Evolutionary conservation across 192 early-diverging fungal species (phyloP), one percentile per base, ranked within the genome.

Genomic region (Jimgerdemannia lactiflua): DNA sequence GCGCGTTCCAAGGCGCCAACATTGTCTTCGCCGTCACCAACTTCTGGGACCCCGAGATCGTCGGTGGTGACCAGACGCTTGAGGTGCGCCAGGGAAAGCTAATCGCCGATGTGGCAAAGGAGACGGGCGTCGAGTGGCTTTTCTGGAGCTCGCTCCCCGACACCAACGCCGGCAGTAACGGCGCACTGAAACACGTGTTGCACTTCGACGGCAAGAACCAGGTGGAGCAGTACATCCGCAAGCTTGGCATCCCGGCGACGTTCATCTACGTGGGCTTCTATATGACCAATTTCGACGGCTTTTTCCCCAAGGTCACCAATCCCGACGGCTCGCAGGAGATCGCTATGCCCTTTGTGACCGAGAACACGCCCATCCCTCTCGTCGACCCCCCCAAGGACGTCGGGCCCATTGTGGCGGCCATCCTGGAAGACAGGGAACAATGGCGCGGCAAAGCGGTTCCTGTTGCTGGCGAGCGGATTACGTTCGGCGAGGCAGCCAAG

Each of bases 41-140:
- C 41, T 71, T 71, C 39, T 71, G 70, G 70, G 70, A 71, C 64
- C 70, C 70, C 20, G 70, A 71, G 29, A 71, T 71, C 29, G 39
- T 71, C 29, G 70, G 70, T 20, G 64, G 64, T 43, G 70, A 71
- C 8, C 4, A 14, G 44, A 71, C 39, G 20, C 43, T 71, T 1
- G 70, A 71, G 64, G 70, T 71, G 7, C 49, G 64, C 20, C 70
- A 71, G 43, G 70, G 70, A 71, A 71, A 71, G 43, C 49, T 71
- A 4, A 9, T 71, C 19, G 70, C 70, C 64, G 43, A 71, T 71
- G 70, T 59, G 49, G 70, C 70, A 1, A 71, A 71, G 17, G 70
- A 71, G 39, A 44, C 20, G 6, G 29, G 29, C 29, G 29, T 29
- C 29, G 29, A 29, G 29, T 29, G 29, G 29, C 29, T 29, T 29